Evolutionary conservation across 2,329 filamentous ascomycete species (phyloP).

Genomic region (Helminthosporium solani): DNA sequence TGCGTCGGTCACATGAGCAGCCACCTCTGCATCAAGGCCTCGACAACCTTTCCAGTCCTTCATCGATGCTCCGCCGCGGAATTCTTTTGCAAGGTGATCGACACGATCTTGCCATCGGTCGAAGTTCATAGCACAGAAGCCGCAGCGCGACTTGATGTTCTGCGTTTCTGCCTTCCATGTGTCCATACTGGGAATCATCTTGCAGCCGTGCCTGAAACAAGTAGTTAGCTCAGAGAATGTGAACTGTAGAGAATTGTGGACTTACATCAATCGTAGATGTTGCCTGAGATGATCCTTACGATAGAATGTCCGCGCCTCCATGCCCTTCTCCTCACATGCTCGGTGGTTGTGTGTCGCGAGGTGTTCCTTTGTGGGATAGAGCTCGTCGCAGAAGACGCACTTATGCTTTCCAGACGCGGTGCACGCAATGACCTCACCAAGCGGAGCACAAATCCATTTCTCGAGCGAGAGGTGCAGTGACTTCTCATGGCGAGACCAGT

Average conservation of each 20-base stretch:
- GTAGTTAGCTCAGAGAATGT: neutral
- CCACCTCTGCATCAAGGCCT: constrained; percentile 52
- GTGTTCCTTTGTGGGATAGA: constrained; percentile 57
- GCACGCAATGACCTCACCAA: constrained; percentile 57
- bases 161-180: constrained; percentile 60
- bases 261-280: constrained; percentile 57
- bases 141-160: constrained; percentile 56
- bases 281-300: constrained; percentile 64
- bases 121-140: constrained; percentile 53
- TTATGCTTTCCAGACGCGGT: constrained; percentile 57
- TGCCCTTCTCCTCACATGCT: constrained; percentile 66
- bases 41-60: constrained; percentile 57
- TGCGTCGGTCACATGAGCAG: constrained; percentile 51
- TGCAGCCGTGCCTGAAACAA: constrained; percentile 52
- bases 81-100: constrained; percentile 58
- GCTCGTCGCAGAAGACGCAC: constrained; percentile 60
- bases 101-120: constrained; percentile 53
- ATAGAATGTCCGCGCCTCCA: constrained; percentile 64
- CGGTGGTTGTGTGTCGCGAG: constrained; percentile 61
- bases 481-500: constrained; percentile 45
- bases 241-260: neutral
- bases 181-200: constrained; percentile 64
- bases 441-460: constrained; percentile 57
- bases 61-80: constrained; percentile 56
- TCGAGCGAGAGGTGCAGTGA: constrained; percentile 42